phyloP scores from a whole-genome alignment of 805 yeast genomes.

The Saturnispora sanitii region DNA sequence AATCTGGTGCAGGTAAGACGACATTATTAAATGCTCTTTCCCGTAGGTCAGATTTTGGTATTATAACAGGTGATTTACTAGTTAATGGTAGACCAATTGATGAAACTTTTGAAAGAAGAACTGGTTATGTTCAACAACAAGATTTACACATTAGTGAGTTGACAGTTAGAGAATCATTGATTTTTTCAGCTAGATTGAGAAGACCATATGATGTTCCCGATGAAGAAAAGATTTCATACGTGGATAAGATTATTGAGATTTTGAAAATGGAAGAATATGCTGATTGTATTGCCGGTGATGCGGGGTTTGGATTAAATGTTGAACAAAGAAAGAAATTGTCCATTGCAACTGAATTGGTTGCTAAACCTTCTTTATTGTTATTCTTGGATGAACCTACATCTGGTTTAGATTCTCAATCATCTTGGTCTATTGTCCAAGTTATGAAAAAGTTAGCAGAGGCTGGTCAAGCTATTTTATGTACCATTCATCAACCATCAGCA shows the following conservation, averaged over 20 bases:
- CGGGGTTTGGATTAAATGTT: constrained; percentile 43
- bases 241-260: constrained; percentile 32
- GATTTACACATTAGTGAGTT: constrained; percentile 41
- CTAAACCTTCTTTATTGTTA: constrained; percentile 41
- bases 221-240: constrained; percentile 35
- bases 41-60: constrained; percentile 42
- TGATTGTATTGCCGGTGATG: constrained; percentile 40
- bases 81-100: constrained; percentile 43
- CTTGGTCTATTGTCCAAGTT: constrained; percentile 48
- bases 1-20: constrained; percentile 57
- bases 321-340: constrained; percentile 46
- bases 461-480: constrained; percentile 51
- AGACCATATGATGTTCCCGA: constrained; percentile 33
- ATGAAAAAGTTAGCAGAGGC: constrained; percentile 39
- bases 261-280: constrained; percentile 36
- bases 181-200: constrained; percentile 41
- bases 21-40: constrained; percentile 45
- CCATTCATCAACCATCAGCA: constrained; percentile 45
- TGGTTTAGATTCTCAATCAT: constrained; percentile 49
- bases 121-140: constrained; percentile 50
- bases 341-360: constrained; percentile 46
- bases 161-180: constrained; percentile 42
- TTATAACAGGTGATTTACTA: constrained; percentile 46
- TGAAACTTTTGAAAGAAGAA: constrained; percentile 40
- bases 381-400: constrained; percentile 56